These are phyloP conservation scores for Microbotryum silenes-acaulis DNA, from an alignment of 1,284 basidiomycete species.

Conservation along the genomic window DNA sequence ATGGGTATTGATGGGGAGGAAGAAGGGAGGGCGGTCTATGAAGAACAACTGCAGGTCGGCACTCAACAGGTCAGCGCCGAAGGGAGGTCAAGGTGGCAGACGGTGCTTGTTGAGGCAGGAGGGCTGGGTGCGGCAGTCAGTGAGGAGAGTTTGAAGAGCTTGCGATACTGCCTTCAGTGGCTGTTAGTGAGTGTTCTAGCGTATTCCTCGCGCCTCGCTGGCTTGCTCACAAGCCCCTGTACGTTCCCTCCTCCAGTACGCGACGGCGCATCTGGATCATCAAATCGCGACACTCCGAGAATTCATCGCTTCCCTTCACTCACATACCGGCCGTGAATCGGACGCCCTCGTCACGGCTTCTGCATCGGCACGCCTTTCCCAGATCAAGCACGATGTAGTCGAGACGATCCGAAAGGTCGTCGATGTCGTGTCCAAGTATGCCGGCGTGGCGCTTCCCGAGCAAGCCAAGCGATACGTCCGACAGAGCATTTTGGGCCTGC, in stretches of 20 bases:
- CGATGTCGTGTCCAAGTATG: constrained; percentile 76
- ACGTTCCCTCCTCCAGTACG: constrained; percentile 52
- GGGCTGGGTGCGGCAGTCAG: constrained; percentile 78
- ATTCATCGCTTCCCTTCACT: constrained; percentile 60
- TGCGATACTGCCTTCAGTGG: constrained; percentile 83
- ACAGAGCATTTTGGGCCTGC: constrained; percentile 70
- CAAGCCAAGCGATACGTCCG: constrained; percentile 68
- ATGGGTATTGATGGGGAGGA: no score
- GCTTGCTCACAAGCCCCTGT: not conserved
- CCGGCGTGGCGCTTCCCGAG: constrained; percentile 73
- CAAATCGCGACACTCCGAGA: constrained; percentile 76
- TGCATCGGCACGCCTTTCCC: constrained; percentile 59
- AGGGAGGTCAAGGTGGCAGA: constrained; percentile 69
- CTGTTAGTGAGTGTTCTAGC: constrained; percentile 53
- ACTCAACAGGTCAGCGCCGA: constrained; percentile 4
- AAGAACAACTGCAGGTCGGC: not conserved
- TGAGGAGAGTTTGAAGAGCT: constrained; percentile 76
- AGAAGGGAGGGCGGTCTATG: no score
- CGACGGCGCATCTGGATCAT: constrained; percentile 75
- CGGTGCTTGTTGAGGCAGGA: constrained; percentile 70
- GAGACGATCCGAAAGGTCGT: constrained; percentile 80
- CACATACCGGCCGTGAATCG: constrained; percentile 39
- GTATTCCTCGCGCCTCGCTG: constrained; percentile 2
- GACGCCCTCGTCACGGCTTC: constrained; percentile 46
- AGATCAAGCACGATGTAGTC: constrained; percentile 72